Evolutionary conservation across 345 rosid species (phyloP).

Genomic region (Leavenworthia alabamica): DNA sequence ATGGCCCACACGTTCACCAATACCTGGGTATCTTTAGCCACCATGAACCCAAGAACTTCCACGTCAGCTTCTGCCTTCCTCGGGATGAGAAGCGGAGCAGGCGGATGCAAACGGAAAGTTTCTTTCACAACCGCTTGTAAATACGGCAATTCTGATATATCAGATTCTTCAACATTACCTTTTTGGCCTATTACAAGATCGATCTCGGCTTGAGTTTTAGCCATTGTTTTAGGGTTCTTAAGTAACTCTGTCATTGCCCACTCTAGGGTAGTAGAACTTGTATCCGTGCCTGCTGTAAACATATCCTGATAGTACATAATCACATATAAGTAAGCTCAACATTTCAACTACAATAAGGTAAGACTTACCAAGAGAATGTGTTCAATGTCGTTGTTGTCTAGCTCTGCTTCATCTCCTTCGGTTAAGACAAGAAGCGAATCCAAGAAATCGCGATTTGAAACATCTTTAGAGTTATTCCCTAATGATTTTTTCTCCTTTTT

Average conservation of each 20-base stretch:
- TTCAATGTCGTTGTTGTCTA: slow-evolving; percentile 14
- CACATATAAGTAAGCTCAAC: no score
- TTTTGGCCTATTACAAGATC: slow-evolving; percentile 28
- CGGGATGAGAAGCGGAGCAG: slow-evolving; percentile 38
- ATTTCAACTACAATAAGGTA: no score
- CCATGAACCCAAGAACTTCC: slow-evolving; percentile 21
- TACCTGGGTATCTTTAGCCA: slow-evolving; percentile 35
- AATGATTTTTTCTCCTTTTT: neutral
- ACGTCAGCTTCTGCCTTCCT: slow-evolving; percentile 24
- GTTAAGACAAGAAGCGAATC: slow-evolving; percentile 27
- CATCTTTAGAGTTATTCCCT: neutral
- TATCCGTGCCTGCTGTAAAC: slow-evolving; percentile 41
- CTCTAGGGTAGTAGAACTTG: slow-evolving; percentile 31
- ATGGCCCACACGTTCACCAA: slow-evolving; percentile 35
- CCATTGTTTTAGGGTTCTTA: neutral
- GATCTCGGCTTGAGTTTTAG: slow-evolving; percentile 26
- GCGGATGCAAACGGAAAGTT: slow-evolving; percentile 40
- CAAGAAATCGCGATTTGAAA: slow-evolving; percentile 22
- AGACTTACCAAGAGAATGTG: slow-evolving; percentile 35
- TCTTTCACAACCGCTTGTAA: slow-evolving; percentile 38
- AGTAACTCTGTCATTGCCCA: slow-evolving; percentile 35
- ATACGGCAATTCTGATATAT: slow-evolving; percentile 25
- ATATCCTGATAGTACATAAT: slow-evolving; percentile 32
- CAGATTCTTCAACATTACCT: slow-evolving; percentile 25
- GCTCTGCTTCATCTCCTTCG: slow-evolving; percentile 20